These are phyloP conservation scores for Grigorovia yakushimaensis DNA, from an alignment of 805 yeast species.

Conservation along the genomic window DNA sequence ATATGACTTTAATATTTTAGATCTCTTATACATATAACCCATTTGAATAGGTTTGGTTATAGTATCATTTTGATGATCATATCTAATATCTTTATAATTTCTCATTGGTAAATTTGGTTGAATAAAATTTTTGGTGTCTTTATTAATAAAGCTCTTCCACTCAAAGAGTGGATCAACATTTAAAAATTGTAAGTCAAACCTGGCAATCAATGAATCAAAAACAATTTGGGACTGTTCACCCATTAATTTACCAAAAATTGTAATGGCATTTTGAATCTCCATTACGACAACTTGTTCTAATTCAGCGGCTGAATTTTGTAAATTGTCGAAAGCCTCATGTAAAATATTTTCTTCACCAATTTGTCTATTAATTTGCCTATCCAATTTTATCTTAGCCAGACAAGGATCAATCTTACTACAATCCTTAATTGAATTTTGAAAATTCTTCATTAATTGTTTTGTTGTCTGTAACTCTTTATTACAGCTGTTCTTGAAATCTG, in stretches of 20 bases:
- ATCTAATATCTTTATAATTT: constrained; percentile 47
- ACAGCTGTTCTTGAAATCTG: constrained; percentile 74
- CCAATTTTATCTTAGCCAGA: constrained; percentile 58
- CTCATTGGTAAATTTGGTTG: constrained; percentile 53
- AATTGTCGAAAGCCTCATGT: constrained; percentile 77
- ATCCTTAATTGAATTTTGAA: constrained; percentile 51
- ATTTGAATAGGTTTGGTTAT: constrained; percentile 58
- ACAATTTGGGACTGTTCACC: constrained; percentile 67
- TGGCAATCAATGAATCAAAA: constrained; percentile 53
- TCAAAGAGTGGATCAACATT: constrained; percentile 71
- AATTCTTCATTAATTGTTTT: constrained; percentile 42
- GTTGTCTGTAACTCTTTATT: constrained; percentile 59
- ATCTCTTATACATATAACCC: constrained; percentile 77
- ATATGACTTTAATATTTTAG: constrained; percentile 85
- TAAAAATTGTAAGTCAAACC: constrained; percentile 57
- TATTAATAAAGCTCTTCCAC: constrained; percentile 74
- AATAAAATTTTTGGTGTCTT: constrained; percentile 55
- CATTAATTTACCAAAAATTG: constrained; percentile 56
- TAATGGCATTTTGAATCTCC: constrained; percentile 75
- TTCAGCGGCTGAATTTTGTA: constrained; percentile 79
- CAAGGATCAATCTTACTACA: constrained; percentile 62
- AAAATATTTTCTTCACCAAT: constrained; percentile 74
- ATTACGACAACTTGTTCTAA: constrained; percentile 77
- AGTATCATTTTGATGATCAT: constrained; percentile 60
- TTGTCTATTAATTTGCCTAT: constrained; percentile 67